Base-by-base conservation (phyloP, 495 filamentous ascomycete genomes). In the Penicillium ucsense region DNA sequence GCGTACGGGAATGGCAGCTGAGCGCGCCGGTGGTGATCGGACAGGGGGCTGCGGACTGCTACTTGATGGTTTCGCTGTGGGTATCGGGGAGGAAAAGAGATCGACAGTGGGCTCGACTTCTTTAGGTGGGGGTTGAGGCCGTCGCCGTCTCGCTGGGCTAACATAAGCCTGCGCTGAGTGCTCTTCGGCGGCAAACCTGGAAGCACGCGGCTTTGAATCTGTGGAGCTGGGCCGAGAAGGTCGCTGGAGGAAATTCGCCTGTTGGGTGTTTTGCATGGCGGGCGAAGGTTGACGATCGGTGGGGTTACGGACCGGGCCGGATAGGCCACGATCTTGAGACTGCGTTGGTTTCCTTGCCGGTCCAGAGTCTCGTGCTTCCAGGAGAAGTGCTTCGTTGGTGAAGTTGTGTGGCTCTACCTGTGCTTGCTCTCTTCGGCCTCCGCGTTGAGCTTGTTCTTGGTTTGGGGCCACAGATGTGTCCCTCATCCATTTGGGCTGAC, bases 401-500 rank as follows among this genome's bases (percentile, higher is more conserved):
- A 89, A 57, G 35, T 59, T 44, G 35, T 49, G 65, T 53, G 41
- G 48, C n/a, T 49, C 51, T n/a, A 43, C 30, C 37, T 60, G 63
- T n/a, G 63, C 53, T 38, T 56, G 45, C 38, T 54, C 10, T 28
- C 54, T 29, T 36, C 50, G 31, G 28, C 52, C 50, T 4, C 47
- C 44, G 36, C 48, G 62, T 34, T 56, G 54, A 29, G 51, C 35
- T 5, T 50, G 52, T 33, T 43, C 50, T 33, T 47, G 48, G 33
- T 41, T 49, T 28, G 58, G 39, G 45, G 56, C 70, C 44, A 66
- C 52, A 29, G 74, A 71, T 27, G 76, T 71, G 44, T 88, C 85
- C 54, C 81, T 78, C 91, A 98, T 94, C 92, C 92, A 98, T 55
- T 87, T 91, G 2, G 92, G 92, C 59, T 95, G 87, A 57, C 62